Conservation (phyloP, 2,329 filamentous ascomycete genomes). For the Cercospora janseana region DNA sequence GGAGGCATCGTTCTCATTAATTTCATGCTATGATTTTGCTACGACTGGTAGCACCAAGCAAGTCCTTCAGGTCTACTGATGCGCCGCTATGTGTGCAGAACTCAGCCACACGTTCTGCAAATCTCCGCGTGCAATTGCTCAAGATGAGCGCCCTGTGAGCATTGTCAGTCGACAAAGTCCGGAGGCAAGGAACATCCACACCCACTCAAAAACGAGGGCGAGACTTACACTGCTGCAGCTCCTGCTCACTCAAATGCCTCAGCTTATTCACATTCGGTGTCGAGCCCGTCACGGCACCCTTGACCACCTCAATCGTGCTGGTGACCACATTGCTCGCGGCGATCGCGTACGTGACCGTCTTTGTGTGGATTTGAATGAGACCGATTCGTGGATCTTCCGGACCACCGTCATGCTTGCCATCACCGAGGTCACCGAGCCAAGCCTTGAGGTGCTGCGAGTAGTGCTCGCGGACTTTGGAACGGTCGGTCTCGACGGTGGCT, state of each 20-base stretch:
- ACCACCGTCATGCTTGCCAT: slow-evolving; percentile 78
- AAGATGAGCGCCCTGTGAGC: slow-evolving; percentile 10
- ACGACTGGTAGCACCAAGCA: neutral
- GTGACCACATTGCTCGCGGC: slow-evolving; percentile 61
- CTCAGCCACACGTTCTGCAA: neutral
- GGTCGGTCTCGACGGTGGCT: slow-evolving; percentile 68
- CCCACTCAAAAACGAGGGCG: too few species aligned
- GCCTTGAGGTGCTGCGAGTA: slow-evolving; percentile 73
- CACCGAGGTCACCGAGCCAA: slow-evolving; percentile 82
- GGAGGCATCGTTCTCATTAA: too few species aligned
- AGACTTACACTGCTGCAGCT: slow-evolving; percentile 59
- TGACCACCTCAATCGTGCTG: slow-evolving; percentile 67
- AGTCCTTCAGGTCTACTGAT: too few species aligned
- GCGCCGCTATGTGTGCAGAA: too few species aligned
- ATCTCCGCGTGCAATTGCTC: neutral
- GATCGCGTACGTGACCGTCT: slow-evolving; percentile 70
- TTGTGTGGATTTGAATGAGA: slow-evolving; percentile 72
- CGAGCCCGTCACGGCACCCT: slow-evolving; percentile 71
- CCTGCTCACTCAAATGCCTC: slow-evolving; percentile 66
- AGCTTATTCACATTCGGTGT: slow-evolving; percentile 71
- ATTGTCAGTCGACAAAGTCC: neutral
- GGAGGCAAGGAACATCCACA: neutral
- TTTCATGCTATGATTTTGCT: neutral
- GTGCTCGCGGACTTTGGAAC: slow-evolving; percentile 66
- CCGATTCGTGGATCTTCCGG: slow-evolving; percentile 79